Evolutionary conservation across 2,329 filamentous ascomycete species (phyloP).

Genomic region (Botrytis deweyae): DNA sequence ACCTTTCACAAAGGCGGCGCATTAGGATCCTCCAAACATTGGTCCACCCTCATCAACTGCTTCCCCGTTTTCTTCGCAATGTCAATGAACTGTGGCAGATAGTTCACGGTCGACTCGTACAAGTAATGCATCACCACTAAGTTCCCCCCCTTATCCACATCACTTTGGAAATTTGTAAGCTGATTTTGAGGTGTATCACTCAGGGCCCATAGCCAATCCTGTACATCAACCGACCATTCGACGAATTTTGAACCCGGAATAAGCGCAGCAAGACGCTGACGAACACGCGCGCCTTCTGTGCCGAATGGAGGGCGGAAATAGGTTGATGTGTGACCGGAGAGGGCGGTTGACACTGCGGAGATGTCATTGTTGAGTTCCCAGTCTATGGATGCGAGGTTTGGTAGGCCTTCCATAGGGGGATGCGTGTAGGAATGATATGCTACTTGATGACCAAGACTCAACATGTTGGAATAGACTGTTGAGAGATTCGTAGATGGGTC

Average conservation of each 20-base stretch:
- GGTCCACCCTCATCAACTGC: constrained; percentile 64
- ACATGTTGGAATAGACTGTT: constrained; percentile 63
- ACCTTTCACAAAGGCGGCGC: constrained; percentile 46
- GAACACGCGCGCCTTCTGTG: constrained; percentile 64
- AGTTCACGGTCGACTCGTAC: constrained; percentile 61
- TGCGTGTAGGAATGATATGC: constrained; percentile 68
- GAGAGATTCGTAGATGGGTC: constrained; percentile 61
- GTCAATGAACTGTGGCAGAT: constrained; percentile 63
- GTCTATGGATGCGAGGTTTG: constrained; percentile 53
- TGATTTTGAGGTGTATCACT: constrained; percentile 64
- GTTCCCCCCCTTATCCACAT: constrained; percentile 60
- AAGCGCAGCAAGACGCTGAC: constrained; percentile 57
- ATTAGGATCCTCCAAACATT: constrained; percentile 63
- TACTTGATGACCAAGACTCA: constrained; percentile 62
- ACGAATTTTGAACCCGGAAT: constrained; percentile 57
- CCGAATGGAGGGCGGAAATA: constrained; percentile 73
- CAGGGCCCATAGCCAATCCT: constrained; percentile 69
- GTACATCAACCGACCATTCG: constrained; percentile 68
- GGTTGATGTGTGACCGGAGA: constrained; percentile 42
- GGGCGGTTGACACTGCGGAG: constrained; percentile 44
- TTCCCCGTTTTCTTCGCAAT: constrained; percentile 63
- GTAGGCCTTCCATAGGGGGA: constrained; percentile 62
- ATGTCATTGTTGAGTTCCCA: constrained; percentile 62
- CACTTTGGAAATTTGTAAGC: constrained; percentile 62
- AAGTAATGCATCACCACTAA: constrained; percentile 70